A percentile compares a stretch with the other conserved stretches of the same genome.
phyloP scores from a whole-genome alignment of 495 filamentous ascomycete species.

The Hypoxylon fuscum region DNA sequence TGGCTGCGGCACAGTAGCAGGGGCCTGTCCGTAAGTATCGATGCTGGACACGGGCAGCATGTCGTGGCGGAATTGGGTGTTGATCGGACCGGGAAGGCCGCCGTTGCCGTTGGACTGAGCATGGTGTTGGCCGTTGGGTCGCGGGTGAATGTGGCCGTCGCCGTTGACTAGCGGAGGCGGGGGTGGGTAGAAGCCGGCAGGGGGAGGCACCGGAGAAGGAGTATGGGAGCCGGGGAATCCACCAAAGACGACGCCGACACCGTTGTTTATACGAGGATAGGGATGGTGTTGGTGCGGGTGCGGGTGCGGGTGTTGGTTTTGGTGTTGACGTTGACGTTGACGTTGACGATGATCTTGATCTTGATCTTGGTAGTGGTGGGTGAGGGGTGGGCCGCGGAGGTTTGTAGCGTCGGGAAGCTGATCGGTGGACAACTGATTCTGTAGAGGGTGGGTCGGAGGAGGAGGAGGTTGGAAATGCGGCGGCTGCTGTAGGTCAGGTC shows the following conservation, averaged over 20 bases:
- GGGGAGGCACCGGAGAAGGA: slow-evolving; percentile 57
- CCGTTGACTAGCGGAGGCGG: slow-evolving; percentile 45
- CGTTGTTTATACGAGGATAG: slow-evolving; percentile 54
- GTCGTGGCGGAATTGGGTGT: slow-evolving; percentile 42
- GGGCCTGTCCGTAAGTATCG: slow-evolving; percentile 45
- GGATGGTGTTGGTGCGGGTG: too few relatives aligned
- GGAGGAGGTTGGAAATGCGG: slow-evolving; percentile 8
- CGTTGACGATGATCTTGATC: too few relatives aligned
- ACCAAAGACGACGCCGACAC: slow-evolving; percentile 55
- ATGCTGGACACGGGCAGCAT: slow-evolving; percentile 29
- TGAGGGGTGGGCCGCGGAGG: slow-evolving; percentile 32
- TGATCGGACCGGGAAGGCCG: slow-evolving; percentile 45
- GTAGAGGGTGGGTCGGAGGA: slow-evolving; percentile 22
- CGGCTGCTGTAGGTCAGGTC: slow-evolving; percentile 22
- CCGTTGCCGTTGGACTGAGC: slow-evolving; percentile 42
- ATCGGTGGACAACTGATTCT: slow-evolving; percentile 23
- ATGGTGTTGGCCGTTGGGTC: slow-evolving; percentile 43
- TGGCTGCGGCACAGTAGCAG: slow-evolving; percentile 44
- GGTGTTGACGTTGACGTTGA: too few relatives aligned
- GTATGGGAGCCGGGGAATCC: slow-evolving; percentile 56
- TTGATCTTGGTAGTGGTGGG: slow-evolving; percentile 42
- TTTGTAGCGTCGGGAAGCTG: slow-evolving; percentile 28
- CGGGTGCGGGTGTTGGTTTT: too few relatives aligned
- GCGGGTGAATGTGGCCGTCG: slow-evolving; percentile 44
- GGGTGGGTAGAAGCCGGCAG: slow-evolving; percentile 48